phyloP scores from a whole-genome alignment of 352 stramenopile genomes.

The Globisporangium nodosum region DNA sequence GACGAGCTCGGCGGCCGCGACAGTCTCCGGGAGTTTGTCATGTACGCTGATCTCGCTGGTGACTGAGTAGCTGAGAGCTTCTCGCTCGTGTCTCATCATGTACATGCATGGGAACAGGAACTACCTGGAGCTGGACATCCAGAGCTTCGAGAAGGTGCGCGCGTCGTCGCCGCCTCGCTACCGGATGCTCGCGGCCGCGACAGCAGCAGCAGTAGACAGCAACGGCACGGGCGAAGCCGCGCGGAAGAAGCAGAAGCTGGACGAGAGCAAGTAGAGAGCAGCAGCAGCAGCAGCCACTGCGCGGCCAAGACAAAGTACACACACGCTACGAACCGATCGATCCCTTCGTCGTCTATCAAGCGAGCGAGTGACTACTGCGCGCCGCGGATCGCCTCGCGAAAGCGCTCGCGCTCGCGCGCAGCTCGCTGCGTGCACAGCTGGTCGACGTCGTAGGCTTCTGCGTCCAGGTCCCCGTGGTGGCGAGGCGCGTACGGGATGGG shows the following conservation, averaged over 20 bases:
- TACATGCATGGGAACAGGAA: conserved; percentile 6
- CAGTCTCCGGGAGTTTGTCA: conserved; percentile 63
- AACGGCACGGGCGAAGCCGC: conserved; percentile 6
- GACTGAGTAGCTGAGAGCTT: neutral
- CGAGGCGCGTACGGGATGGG: conserved; percentile 52
- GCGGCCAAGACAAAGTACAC: neutral
- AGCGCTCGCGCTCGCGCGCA: conserved; percentile 25
- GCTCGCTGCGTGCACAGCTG: conserved; percentile 35
- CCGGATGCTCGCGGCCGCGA: conserved; percentile 13
- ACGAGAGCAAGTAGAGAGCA: conserved; percentile 11
- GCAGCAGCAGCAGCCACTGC: neutral
- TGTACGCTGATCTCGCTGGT: conserved; percentile 21
- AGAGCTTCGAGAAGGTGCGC: conserved; percentile 25
- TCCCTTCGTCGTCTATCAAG: neutral
- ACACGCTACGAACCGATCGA: neutral
- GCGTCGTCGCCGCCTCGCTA: conserved; percentile 20
- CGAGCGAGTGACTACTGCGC: neutral
- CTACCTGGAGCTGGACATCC: conserved; percentile 29
- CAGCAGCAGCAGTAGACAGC: neutral
- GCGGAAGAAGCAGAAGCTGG: conserved; percentile 24
- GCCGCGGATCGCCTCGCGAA: conserved; percentile 4
- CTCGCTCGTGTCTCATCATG: neutral
- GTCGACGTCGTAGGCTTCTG: conserved; percentile 49
- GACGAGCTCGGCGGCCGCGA: conserved; percentile 65
- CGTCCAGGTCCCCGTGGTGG: conserved; percentile 17